These are phyloP conservation scores for Kokia cookei DNA, from an alignment of 441 rosid species.

Conservation along the genomic window DNA sequence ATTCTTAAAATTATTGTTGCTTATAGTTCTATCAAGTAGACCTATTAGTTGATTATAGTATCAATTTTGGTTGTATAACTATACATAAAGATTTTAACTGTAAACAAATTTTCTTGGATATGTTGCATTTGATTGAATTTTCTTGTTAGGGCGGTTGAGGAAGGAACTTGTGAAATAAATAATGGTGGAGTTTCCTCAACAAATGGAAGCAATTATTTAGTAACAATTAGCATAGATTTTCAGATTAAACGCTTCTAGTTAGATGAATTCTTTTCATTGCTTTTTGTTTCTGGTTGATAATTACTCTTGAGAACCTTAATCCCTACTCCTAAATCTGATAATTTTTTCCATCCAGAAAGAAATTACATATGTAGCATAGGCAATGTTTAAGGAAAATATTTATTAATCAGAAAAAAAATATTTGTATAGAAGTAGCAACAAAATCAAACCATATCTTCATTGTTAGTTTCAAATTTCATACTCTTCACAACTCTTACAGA, in stretches of 20 bases:
- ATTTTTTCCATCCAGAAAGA: not conserved
- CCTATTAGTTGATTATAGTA: not conserved
- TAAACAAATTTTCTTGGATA: not conserved
- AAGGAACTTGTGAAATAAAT: not conserved
- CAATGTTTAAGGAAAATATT: not conserved
- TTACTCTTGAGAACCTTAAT: not conserved
- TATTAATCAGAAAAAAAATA: not conserved
- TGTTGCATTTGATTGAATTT: conserved; percentile 1
- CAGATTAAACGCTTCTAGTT: not conserved
- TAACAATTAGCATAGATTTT: not conserved
- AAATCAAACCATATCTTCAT: not conserved
- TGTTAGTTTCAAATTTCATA: not conserved
- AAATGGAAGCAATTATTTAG: not conserved
- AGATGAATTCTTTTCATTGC: not conserved
- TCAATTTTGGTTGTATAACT: not conserved
- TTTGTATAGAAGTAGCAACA: not conserved
- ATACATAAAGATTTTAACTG: not conserved
- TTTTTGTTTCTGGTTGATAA: not conserved
- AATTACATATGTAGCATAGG: not conserved
- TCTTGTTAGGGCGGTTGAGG: not conserved
- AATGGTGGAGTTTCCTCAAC: not conserved
- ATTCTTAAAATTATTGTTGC: not conserved
- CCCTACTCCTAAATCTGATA: not conserved
- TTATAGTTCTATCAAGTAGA: not conserved
- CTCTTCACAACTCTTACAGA: not conserved